Evolutionary conservation across 2,329 filamentous ascomycete species (phyloP).

Genomic region (Arthrocladium fulminans): DNA sequence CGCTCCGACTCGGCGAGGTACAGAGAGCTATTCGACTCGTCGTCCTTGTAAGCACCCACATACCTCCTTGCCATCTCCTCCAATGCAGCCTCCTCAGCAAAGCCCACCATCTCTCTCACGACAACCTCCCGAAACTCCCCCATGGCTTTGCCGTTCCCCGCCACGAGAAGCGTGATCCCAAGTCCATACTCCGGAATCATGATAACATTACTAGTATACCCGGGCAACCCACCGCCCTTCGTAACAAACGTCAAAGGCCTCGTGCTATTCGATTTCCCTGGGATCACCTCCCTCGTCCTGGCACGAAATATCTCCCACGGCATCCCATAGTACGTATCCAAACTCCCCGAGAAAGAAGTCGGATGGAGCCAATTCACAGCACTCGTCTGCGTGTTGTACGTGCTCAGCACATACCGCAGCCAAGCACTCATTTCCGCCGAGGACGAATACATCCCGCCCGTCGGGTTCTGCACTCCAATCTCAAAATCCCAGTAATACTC

Average conservation of each 20-base stretch:
- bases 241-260: constrained; percentile 38
- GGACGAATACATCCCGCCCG: constrained; percentile 38
- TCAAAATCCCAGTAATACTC: constrained; percentile 9
- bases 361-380: constrained; percentile 39
- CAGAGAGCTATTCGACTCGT: constrained; percentile 8
- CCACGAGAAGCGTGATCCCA: constrained; percentile 40
- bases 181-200: constrained; percentile 38
- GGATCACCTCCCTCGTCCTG: constrained; percentile 1
- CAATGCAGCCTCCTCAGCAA: neutral
- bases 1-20: constrained; percentile 16
- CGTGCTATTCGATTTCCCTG: constrained; percentile 21
- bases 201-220: constrained; percentile 34
- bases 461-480: constrained; percentile 10
- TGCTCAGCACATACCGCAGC: constrained; percentile 34
- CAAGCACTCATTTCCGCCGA: constrained; percentile 36
- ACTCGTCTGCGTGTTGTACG: constrained; percentile 33
- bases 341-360: constrained; percentile 29
- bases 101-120: neutral
- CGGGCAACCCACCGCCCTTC: constrained; percentile 37
- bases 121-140: neutral
- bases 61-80: neutral
- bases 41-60: constrained; percentile 8
- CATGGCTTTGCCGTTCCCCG: constrained; percentile 14
- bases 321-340: constrained; percentile 37
- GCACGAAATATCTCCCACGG: constrained; percentile 40